phyloP scores from a whole-genome alignment of 768 basidiomycete species.

The Leucogyrophana mollusca region DNA sequence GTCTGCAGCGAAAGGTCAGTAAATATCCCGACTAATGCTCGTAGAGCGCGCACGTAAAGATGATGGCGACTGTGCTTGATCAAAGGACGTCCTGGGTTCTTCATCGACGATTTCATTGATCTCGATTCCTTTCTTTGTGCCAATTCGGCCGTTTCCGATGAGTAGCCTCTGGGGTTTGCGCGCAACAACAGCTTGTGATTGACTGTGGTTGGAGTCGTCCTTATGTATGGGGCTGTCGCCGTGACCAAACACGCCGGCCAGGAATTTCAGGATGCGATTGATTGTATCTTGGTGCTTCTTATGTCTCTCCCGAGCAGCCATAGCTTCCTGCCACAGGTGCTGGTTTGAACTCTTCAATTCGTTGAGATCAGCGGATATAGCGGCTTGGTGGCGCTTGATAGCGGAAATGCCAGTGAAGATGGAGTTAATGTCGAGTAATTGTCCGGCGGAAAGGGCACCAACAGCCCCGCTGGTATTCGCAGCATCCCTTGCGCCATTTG shows the following conservation, averaged over 20 bases:
- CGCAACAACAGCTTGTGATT: slow-evolving; percentile 45
- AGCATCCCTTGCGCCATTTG: slow-evolving; percentile 12
- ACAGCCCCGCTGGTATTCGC: slow-evolving; percentile 15
- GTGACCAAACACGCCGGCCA: slow-evolving; percentile 88
- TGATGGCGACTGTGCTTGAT: slow-evolving; percentile 20
- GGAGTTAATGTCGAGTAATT: slow-evolving; percentile 72
- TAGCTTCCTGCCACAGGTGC: slow-evolving; percentile 89
- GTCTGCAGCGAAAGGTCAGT: slow-evolving; percentile 24
- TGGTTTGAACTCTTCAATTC: slow-evolving; percentile 87
- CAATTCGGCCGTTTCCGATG: slow-evolving; percentile 56
- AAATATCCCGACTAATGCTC: slow-evolving; percentile 1
- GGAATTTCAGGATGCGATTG: slow-evolving; percentile 90
- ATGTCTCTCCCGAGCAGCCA: slow-evolving; percentile 73
- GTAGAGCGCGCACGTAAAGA: slow-evolving; percentile 9
- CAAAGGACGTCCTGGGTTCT: slow-evolving; percentile 28
- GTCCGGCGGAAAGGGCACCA: slow-evolving; percentile 38
- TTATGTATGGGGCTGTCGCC: slow-evolving; percentile 36
- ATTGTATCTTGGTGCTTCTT: slow-evolving; percentile 96
- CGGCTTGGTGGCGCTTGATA: slow-evolving; percentile 89
- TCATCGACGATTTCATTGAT: slow-evolving; percentile 41
- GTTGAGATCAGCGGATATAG: slow-evolving; percentile 87
- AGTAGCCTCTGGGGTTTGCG: slow-evolving; percentile 57
- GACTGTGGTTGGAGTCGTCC: slow-evolving; percentile 28
- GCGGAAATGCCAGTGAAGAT: slow-evolving; percentile 80
- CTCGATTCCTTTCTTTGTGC: slow-evolving; percentile 31